Evolutionary conservation across 108 stramenopile genomes (phyloP).

Genomic region (Cyclotella baltica): DNA sequence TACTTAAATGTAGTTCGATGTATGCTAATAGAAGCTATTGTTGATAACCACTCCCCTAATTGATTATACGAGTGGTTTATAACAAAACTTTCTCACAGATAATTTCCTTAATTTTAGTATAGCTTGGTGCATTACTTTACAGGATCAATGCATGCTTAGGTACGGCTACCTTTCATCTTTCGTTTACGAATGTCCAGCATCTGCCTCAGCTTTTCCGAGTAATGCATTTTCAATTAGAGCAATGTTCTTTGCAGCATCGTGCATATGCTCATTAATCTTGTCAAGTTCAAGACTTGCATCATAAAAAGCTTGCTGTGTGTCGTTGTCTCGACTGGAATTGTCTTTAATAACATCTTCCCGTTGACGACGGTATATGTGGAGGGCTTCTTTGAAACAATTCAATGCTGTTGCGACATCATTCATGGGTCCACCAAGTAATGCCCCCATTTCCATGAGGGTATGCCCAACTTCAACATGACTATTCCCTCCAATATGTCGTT

Average conservation of each 20-base stretch:
- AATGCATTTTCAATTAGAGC: constrained; percentile 41
- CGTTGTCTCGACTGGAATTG: background rate
- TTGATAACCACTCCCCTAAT: too few relatives aligned
- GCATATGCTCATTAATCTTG: constrained; percentile 25
- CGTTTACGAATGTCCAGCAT: background rate
- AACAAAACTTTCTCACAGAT: too few relatives aligned
- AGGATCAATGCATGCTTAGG: too few relatives aligned
- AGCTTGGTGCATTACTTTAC: too few relatives aligned
- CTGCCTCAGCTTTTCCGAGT: constrained; percentile 41
- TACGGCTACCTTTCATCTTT: background rate
- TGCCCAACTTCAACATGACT: constrained; percentile 43
- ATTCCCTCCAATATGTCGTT: constrained; percentile 45
- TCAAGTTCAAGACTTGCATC: constrained; percentile 12
- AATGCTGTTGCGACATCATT: constrained; percentile 33
- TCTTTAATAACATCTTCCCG: constrained; percentile 25
- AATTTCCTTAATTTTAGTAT: too few relatives aligned
- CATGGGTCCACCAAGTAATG: constrained; percentile 36
- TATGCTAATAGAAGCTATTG: too few relatives aligned
- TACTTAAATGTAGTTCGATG: too few relatives aligned
- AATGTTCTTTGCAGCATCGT: constrained; percentile 46
- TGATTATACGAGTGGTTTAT: too few relatives aligned
- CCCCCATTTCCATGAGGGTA: constrained; percentile 52
- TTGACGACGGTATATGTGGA: constrained; percentile 38
- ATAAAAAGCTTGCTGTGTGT: constrained; percentile 2
- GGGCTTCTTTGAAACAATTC: constrained; percentile 52